These are phyloP conservation scores for Diaporthe aspalathi DNA, from an alignment of 2,329 filamentous ascomycete genomes.

Conservation along the genomic window DNA sequence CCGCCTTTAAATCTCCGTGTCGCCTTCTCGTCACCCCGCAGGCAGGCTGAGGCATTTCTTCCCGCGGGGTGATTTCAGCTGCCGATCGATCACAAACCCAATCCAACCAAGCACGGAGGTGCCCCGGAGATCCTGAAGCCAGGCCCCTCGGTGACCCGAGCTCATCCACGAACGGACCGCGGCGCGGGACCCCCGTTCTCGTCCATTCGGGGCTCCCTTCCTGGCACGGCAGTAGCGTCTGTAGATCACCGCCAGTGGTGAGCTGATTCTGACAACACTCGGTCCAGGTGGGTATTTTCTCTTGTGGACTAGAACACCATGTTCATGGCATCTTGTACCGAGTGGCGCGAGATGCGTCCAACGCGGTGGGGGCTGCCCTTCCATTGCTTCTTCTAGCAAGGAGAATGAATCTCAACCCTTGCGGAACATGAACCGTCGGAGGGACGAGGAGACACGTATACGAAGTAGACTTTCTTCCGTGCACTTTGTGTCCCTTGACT, in stretches of 20 bases:
- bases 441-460: too few species aligned
- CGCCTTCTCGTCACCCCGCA: background rate
- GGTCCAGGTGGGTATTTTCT: background rate
- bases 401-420: background rate
- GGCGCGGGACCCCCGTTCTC: background rate
- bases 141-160: background rate
- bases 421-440: background rate
- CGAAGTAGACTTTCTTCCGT: background rate
- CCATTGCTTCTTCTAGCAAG: background rate
- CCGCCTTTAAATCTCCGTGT: background rate
- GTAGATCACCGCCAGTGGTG: background rate
- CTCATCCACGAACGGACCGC: slow-evolving; percentile 3
- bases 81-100: slow-evolving; percentile 4
- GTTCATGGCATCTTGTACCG: background rate
- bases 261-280: background rate
- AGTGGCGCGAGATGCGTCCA: background rate
- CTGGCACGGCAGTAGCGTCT: background rate
- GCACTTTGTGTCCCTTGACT: background rate
- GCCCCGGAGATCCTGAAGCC: background rate
- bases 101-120: slow-evolving; percentile 1
- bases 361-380: too few species aligned
- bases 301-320: background rate
- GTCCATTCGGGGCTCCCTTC: background rate
- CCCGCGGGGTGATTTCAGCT: background rate
- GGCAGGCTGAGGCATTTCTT: slow-evolving; percentile 11